Conservation (phyloP, 805 yeast species). For the Starmerella gropengiesseri region DNA sequence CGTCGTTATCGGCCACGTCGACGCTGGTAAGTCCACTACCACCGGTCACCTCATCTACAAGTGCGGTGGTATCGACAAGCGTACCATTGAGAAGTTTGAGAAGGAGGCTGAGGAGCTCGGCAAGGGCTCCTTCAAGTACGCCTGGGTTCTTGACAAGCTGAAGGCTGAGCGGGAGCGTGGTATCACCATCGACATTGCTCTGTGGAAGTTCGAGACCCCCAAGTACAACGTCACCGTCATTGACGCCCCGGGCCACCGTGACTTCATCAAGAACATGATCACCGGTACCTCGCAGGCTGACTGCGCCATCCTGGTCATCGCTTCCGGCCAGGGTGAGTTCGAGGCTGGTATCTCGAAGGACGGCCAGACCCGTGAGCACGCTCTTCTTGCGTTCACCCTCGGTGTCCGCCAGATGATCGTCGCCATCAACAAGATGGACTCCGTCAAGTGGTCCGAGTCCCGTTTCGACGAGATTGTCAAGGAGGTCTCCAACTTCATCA, state of each 20-base stretch:
- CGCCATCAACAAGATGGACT: slow-evolving; percentile 92
- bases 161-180: slow-evolving; percentile 97
- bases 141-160: slow-evolving; percentile 92
- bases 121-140: slow-evolving; percentile 95
- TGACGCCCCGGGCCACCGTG: slow-evolving; percentile 95
- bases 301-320: slow-evolving; percentile 81
- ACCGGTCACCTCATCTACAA: slow-evolving; percentile 98
- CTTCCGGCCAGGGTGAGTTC: slow-evolving; percentile 89
- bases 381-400: slow-evolving; percentile 77
- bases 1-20: slow-evolving; percentile 99
- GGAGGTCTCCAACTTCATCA: slow-evolving; percentile 97
- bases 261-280: slow-evolving; percentile 92
- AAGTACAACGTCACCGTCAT: slow-evolving; percentile 82
- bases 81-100: slow-evolving; percentile 97
- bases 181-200: slow-evolving; percentile 89
- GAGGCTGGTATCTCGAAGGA: slow-evolving; percentile 92
- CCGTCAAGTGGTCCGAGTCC: slow-evolving; percentile 74
- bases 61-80: slow-evolving; percentile 98
- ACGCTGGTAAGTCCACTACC: slow-evolving; percentile 97
- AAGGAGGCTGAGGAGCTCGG: slow-evolving; percentile 97
- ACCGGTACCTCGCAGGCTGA: slow-evolving; percentile 93
- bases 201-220: slow-evolving; percentile 88
- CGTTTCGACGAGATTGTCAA: slow-evolving; percentile 96
- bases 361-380: slow-evolving; percentile 94
- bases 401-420: slow-evolving; percentile 81